Percentiles rank a stretch among this genome's conserved stretches.
These are phyloP conservation scores for Haplosporangium sp. DNA, from an alignment of 371 early-diverging fungal genomes.

Conservation along the genomic window DNA sequence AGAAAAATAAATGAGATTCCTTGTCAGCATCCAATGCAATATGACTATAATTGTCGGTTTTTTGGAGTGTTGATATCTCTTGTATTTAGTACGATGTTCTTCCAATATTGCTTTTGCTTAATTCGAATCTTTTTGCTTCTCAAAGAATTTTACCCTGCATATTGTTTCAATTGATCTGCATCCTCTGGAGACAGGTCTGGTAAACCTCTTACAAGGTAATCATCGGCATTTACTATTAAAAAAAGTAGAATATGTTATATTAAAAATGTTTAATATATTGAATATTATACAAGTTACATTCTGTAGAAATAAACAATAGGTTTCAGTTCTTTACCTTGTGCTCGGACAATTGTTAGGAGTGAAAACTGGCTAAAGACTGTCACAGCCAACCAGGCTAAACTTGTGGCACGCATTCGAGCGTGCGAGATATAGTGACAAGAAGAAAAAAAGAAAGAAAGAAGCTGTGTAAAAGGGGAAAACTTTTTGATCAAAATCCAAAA, in stretches of 20 bases:
- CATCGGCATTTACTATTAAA: constrained; percentile 51
- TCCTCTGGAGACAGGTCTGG: constrained; percentile 62
- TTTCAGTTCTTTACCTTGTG: constrained; percentile 18
- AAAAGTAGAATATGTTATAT: not conserved
- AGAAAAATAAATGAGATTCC: constrained; percentile 60
- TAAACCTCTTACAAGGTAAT: constrained; percentile 65
- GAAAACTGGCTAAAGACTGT: constrained; percentile 23
- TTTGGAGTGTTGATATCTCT: not conserved
- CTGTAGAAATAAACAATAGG: too few species aligned
- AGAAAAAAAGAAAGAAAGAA: not conserved
- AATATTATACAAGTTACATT: too few species aligned
- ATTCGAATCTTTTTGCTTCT: not conserved
- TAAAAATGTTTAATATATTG: not conserved
- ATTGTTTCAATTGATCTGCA: constrained; percentile 61
- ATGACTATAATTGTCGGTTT: constrained; percentile 25
- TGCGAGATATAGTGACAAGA: not conserved
- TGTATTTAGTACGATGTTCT: not conserved
- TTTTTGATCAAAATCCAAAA: too few species aligned
- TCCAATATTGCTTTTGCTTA: not conserved
- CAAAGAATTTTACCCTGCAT: constrained; percentile 67
- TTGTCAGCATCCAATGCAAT: constrained; percentile 36
- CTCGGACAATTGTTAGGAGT: constrained; percentile 13
- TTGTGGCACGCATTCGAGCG: constrained; percentile 13
- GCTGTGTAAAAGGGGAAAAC: not conserved
- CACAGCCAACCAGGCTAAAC: constrained; percentile 18